A percentile compares a stretch with the other conserved stretches of the same genome.
phyloP scores from a whole-genome alignment of 305 asterid genomes.

The Fraxinus velutina region DNA sequence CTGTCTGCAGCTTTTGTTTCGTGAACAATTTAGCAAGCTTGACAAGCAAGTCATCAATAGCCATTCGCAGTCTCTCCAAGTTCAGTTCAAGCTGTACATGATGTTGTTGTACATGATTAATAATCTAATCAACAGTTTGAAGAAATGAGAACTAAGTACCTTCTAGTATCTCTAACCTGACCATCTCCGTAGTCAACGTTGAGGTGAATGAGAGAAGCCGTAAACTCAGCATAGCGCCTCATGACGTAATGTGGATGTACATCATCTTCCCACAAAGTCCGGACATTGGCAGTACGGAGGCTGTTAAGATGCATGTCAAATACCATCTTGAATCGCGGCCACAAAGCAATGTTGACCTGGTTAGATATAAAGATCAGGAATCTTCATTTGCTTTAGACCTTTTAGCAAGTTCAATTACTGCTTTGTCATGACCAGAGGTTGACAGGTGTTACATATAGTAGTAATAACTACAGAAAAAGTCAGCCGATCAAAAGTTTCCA shows the following conservation, averaged over 20 bases:
- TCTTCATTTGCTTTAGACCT: not conserved
- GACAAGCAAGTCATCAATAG: conserved; percentile 81
- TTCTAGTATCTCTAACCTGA: conserved; percentile 56
- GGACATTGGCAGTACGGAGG: conserved; percentile 73
- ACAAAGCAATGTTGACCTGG: conserved; percentile 87
- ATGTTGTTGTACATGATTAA: conserved; percentile 12
- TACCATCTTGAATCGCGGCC: conserved; percentile 99
- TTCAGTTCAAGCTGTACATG: conserved; percentile 79
- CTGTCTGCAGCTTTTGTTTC: conserved; percentile 76
- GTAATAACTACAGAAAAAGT: not conserved
- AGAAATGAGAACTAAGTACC: conserved; percentile 11
- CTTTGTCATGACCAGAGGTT: not conserved
- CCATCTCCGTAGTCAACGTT: conserved; percentile 96
- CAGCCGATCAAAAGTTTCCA: not conserved
- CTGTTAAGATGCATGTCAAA: conserved; percentile 96
- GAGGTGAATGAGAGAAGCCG: conserved; percentile 89
- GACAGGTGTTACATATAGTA: not conserved
- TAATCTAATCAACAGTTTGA: conserved; percentile 9
- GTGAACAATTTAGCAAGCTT: conserved; percentile 78
- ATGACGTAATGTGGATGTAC: conserved; percentile 97
- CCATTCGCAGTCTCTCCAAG: conserved; percentile 93
- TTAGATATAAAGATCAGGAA: conserved; percentile 19
- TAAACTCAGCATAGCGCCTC: conserved; percentile 98
- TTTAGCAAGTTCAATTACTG: not conserved
- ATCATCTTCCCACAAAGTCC: conserved; percentile 93